Conservation (phyloP, 768 basidiomycete species). For the Lentinula lateritia region DNA sequence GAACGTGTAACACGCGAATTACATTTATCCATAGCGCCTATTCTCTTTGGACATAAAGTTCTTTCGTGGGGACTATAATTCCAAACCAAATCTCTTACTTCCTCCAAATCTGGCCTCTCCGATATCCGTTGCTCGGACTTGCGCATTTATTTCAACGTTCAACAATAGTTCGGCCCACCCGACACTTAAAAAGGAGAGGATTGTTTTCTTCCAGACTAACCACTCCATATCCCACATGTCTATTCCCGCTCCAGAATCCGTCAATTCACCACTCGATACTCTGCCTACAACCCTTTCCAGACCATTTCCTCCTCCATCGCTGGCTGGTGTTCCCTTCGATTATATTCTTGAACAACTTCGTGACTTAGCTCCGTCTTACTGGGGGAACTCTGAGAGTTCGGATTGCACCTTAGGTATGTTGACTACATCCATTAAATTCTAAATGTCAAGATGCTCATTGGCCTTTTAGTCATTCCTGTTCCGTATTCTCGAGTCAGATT, state of each 20-base stretch:
- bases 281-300: constrained; percentile 42
- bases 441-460: neutral
- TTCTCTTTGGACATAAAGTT: neutral
- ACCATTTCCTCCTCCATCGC: constrained; percentile 59
- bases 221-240: constrained; percentile 19
- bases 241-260: constrained; percentile 17
- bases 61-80: constrained; percentile 3
- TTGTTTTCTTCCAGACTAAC: constrained; percentile 22
- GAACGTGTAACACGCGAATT: constrained; percentile 3
- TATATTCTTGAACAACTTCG: constrained; percentile 70
- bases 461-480: constrained; percentile 42
- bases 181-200: constrained; percentile 19
- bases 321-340: constrained; percentile 61
- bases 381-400: constrained; percentile 70
- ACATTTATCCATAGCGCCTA: neutral
- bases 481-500: constrained; percentile 22
- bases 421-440: neutral
- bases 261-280: neutral
- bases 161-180: constrained; percentile 6
- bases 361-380: constrained; percentile 59
- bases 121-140: constrained; percentile 18
- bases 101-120: constrained; percentile 13
- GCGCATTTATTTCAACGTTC: constrained; percentile 21
- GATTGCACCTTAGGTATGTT: constrained; percentile 69
- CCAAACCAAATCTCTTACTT: constrained; percentile 10